Conservation (phyloP, 768 basidiomycete species). For the Auricularia sp. region DNA sequence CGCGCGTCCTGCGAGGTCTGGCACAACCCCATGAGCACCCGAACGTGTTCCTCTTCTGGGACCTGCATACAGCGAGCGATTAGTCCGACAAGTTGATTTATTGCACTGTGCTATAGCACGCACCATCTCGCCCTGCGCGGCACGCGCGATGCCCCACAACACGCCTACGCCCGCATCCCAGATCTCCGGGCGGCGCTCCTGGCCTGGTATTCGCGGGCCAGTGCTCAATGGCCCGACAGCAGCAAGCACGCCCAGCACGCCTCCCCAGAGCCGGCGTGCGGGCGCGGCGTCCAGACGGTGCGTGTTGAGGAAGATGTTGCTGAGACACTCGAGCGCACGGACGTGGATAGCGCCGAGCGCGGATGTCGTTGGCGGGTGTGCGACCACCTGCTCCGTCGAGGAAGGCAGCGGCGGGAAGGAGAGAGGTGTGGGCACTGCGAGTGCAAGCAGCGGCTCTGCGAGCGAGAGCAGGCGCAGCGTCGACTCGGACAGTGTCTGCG, state of each 20-base stretch:
- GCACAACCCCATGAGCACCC: constrained; percentile 56
- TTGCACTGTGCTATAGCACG: background rate
- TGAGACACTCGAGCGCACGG: constrained; percentile 79
- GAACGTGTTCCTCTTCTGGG: constrained; percentile 50
- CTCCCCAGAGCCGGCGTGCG: constrained; percentile 46
- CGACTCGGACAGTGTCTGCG: constrained; percentile 19
- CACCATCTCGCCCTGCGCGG: constrained; percentile 64
- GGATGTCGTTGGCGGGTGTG: constrained; percentile 81
- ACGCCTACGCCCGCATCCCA: constrained; percentile 76
- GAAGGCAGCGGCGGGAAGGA: constrained; percentile 77
- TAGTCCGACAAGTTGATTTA: background rate
- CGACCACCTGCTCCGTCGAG: constrained; percentile 12
- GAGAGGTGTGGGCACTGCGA: constrained; percentile 64
- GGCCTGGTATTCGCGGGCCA: constrained; percentile 32
- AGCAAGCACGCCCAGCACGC: constrained; percentile 52
- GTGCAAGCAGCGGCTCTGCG: constrained; percentile 54
- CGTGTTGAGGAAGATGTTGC: constrained; percentile 78
- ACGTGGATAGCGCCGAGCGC: constrained; percentile 75
- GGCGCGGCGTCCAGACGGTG: constrained; percentile 25
- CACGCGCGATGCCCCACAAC: constrained; percentile 75
- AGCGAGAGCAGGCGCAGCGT: constrained; percentile 32
- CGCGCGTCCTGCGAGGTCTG: constrained; percentile 41
- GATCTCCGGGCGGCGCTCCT: constrained; percentile 61
- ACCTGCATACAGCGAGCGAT: constrained; percentile 25
- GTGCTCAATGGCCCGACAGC: constrained; percentile 46